Percentiles rank a stretch among this genome's conserved stretches.
Evolutionary conservation across 768 basidiomycete genomes (phyloP).

Genomic region (Mrakia hoshinonis): DNA sequence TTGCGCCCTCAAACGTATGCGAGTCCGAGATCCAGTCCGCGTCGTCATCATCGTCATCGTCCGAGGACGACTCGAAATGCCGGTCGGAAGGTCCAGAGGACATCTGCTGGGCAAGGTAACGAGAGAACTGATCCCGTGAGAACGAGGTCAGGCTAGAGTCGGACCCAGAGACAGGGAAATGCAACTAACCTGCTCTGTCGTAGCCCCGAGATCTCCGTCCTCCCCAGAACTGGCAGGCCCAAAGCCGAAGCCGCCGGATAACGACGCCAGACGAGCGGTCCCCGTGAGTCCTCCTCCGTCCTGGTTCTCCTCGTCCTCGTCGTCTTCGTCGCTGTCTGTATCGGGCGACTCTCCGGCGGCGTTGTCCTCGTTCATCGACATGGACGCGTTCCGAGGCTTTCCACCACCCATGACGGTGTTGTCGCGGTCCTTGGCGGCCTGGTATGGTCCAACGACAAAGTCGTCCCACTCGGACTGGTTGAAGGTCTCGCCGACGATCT

Average conservation of each 20-base stretch:
- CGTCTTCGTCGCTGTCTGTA: constrained; percentile 31
- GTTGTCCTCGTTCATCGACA: constrained; percentile 27
- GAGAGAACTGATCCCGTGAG: constrained; percentile 54
- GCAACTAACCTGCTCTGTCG: constrained; percentile 46
- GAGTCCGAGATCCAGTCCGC: constrained; percentile 29
- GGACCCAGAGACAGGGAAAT: background rate
- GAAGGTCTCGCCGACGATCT: constrained; percentile 56
- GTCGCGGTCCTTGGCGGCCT: constrained; percentile 77
- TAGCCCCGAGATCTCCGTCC: constrained; percentile 44
- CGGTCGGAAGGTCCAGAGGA: constrained; percentile 27
- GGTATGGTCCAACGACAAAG: constrained; percentile 75
- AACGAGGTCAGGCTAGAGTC: constrained; percentile 10
- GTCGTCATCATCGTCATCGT: constrained; percentile 34
- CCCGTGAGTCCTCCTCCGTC: background rate
- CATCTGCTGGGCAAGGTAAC: constrained; percentile 49
- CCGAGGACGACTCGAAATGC: constrained; percentile 31
- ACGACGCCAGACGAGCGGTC: background rate
- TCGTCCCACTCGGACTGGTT: constrained; percentile 78
- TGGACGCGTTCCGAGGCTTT: constrained; percentile 34
- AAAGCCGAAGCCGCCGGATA: constrained; percentile 50
- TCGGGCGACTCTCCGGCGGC: constrained; percentile 22
- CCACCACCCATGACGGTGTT: constrained; percentile 66
- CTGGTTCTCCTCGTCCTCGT: constrained; percentile 1
- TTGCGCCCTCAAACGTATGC: constrained; percentile 11
- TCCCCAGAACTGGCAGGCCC: constrained; percentile 48